phyloP scores from a whole-genome alignment of 2,329 filamentous ascomycete species.

The Didymella pinodella region DNA sequence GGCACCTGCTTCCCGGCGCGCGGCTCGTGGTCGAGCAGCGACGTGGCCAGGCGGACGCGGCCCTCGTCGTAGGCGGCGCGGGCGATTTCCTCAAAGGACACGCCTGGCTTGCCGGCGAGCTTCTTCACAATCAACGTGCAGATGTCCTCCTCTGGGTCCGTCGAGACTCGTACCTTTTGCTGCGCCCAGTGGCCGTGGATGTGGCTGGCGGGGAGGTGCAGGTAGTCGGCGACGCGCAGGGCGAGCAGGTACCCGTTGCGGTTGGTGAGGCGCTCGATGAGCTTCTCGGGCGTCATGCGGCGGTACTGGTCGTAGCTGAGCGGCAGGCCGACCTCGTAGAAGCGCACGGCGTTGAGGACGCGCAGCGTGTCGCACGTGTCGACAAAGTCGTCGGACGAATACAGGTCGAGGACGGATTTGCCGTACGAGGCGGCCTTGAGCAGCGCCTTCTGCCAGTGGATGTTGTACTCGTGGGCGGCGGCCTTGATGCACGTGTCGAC shows the following conservation, averaged over 20 bases:
- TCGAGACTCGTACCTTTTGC: conserved; percentile 86
- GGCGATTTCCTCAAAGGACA: conserved; percentile 95
- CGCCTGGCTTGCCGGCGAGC: conserved; percentile 84
- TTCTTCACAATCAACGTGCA: conserved; percentile 87
- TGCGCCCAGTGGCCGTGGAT: conserved; percentile 98
- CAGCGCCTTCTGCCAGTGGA: conserved; percentile 92
- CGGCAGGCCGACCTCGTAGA: conserved; percentile 88
- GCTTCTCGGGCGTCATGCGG: conserved; percentile 83
- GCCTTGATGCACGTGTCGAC: conserved; percentile 94
- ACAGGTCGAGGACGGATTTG: conserved; percentile 95
- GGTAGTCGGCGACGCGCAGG: conserved; percentile 84
- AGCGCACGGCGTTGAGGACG: conserved; percentile 90
- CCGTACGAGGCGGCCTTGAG: conserved; percentile 97
- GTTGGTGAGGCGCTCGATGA: conserved; percentile 86
- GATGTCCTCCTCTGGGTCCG: conserved; percentile 86
- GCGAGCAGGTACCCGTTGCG: conserved; percentile 91
- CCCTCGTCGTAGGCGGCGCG: conserved; percentile 94
- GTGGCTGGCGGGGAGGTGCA: conserved; percentile 83
- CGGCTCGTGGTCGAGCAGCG: conserved; percentile 91
- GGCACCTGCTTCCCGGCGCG: conserved; percentile 96
- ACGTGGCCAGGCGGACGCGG: conserved; percentile 83
- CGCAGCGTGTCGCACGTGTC: conserved; percentile 96
- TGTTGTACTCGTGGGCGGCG: conserved; percentile 88
- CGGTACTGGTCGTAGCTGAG: conserved; percentile 94
- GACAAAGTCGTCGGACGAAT: conserved; percentile 98